Percentiles rank a stretch among this genome's conserved stretches.
Conservation (phyloP, 2,329 filamentous ascomycete genomes). For the Eutypella sp. region DNA sequence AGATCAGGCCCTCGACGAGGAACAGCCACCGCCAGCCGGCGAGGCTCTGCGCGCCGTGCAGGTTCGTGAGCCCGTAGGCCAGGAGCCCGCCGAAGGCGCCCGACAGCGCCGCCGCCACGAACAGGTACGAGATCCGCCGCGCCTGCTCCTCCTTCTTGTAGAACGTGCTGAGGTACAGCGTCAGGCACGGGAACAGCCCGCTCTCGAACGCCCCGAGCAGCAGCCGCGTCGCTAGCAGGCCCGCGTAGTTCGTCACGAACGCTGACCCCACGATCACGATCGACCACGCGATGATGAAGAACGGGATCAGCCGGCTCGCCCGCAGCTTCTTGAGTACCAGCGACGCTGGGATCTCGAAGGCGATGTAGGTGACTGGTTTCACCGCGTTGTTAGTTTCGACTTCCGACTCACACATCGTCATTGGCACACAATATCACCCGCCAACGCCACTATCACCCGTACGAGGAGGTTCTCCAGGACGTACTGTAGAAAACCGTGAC, state of each 20-base stretch:
- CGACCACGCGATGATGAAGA: constrained; percentile 46
- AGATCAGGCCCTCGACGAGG: constrained; percentile 10
- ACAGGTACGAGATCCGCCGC: constrained; percentile 39
- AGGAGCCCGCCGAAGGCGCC: constrained; percentile 28
- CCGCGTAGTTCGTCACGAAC: constrained; percentile 34
- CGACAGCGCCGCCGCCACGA: constrained; percentile 60
- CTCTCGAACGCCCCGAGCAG: constrained; percentile 45
- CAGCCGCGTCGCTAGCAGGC: constrained; percentile 40
- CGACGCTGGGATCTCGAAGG: constrained; percentile 20
- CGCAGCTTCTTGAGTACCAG: constrained; percentile 39
- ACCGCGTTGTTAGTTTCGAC: background rate
- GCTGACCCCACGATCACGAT: constrained; percentile 43
- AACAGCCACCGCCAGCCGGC: constrained; percentile 13
- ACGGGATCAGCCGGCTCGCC: constrained; percentile 44
- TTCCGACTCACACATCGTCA: too few relatives aligned
- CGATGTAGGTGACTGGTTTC: constrained; percentile 16
- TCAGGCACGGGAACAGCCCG: constrained; percentile 24
- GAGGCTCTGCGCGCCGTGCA: constrained; percentile 8
- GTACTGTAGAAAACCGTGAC: constrained; percentile 11
- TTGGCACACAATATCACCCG: too few relatives aligned
- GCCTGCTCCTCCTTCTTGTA: constrained; percentile 46
- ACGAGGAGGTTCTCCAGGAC: too few relatives aligned
- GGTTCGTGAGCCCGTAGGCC: constrained; percentile 11
- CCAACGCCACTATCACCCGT: too few relatives aligned
- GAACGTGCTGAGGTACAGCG: constrained; percentile 46